These are phyloP conservation scores for Stenocarpella maydis DNA, from an alignment of 2,329 filamentous ascomycete species.

Conservation along the genomic window DNA sequence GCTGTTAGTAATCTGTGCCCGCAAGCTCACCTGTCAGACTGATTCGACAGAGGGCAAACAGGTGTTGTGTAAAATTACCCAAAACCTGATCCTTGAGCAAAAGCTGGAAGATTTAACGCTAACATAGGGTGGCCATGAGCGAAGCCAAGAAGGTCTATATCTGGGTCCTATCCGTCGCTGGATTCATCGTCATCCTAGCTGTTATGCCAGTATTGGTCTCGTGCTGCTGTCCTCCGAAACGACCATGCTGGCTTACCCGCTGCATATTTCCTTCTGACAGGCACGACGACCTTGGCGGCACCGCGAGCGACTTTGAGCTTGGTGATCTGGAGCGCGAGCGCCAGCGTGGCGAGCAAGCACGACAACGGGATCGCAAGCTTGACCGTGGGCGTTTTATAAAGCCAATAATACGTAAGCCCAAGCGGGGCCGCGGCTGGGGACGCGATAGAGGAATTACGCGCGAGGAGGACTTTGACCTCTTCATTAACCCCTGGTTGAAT, in stretches of 20 bases:
- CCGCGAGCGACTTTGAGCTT: not conserved
- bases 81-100: not conserved
- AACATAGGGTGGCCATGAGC: not conserved
- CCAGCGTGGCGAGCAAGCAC: too few species aligned
- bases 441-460: not conserved
- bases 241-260: too few species aligned
- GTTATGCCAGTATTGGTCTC: not conserved
- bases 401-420: not conserved
- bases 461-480: not conserved
- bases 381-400: too few species aligned
- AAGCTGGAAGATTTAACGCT: too few species aligned
- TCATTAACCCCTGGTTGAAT: not conserved
- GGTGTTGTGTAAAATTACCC: not conserved
- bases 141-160: not conserved
- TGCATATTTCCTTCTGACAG: not conserved
- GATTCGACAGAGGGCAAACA: not conserved
- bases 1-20: too few species aligned
- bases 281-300: too few species aligned
- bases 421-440: not conserved
- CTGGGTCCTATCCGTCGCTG: too few species aligned
- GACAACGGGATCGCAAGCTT: not conserved
- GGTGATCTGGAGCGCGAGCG: not conserved
- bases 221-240: rapidly evolving
- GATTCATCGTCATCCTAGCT: not conserved
- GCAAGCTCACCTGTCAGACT: not conserved